These are phyloP conservation scores for Backusella australiensis DNA, from an alignment of 192 early-diverging fungal genomes.

Conservation along the genomic window DNA sequence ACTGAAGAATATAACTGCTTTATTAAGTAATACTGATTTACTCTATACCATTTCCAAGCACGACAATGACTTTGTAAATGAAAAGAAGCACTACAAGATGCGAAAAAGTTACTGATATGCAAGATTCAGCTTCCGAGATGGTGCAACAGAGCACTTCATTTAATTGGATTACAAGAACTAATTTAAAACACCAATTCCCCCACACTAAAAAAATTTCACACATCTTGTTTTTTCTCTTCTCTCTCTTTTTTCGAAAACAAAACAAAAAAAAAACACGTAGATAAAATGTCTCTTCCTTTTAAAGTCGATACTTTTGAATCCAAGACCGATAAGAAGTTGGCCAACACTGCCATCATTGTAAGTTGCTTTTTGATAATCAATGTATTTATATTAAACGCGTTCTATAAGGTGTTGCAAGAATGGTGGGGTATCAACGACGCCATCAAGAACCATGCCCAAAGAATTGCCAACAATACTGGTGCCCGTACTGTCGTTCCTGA, in stretches of 20 bases:
- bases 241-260: background rate
- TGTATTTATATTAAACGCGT: background rate
- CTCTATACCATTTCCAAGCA: background rate
- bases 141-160: background rate
- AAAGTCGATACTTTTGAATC: slow-evolving; percentile 17
- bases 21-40: background rate
- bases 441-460: slow-evolving; percentile 45
- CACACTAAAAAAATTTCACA: background rate
- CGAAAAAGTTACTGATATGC: background rate
- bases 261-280: background rate
- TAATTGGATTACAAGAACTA: background rate
- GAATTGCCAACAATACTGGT: slow-evolving; percentile 42
- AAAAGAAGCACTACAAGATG: background rate
- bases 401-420: slow-evolving; percentile 26
- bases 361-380: background rate
- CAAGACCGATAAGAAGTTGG: slow-evolving; percentile 7
- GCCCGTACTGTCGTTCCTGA: slow-evolving; percentile 43
- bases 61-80: background rate
- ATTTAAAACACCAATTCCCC: background rate
- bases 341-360: slow-evolving; percentile 26
- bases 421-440: slow-evolving; percentile 44
- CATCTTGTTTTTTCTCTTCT: background rate
- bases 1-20: background rate
- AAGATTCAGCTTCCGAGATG: background rate
- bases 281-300: slow-evolving; percentile 21